phyloP scores from a whole-genome alignment of 495 filamentous ascomycete genomes.

The Saxophila tyrrhenica region DNA sequence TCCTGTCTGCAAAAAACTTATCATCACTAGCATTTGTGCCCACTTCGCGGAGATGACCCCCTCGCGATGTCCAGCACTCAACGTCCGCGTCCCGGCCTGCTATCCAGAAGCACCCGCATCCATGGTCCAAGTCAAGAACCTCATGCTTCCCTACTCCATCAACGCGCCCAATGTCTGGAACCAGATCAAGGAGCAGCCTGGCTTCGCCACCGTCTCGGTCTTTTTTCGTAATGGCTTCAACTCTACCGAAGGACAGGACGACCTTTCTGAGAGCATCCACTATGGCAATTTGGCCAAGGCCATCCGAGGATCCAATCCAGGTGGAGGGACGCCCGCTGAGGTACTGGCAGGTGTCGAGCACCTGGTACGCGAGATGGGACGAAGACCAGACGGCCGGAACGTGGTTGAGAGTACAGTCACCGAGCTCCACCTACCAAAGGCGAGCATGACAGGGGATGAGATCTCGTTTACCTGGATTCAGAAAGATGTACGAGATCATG shows the following conservation, averaged over 20 bases:
- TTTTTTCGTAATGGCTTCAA: constrained; percentile 37
- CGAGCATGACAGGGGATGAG: constrained; percentile 25
- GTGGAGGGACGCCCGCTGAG: not conserved
- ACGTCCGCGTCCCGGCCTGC: too few relatives aligned
- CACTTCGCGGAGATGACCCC: too few relatives aligned
- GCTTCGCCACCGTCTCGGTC: constrained; percentile 40
- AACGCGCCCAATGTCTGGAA: constrained; percentile 46
- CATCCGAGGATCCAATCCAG: constrained; percentile 21
- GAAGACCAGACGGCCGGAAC: not conserved
- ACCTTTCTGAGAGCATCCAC: constrained; percentile 42
- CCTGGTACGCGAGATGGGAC: not conserved
- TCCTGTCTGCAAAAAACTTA: too few relatives aligned
- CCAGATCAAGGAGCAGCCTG: constrained; percentile 41
- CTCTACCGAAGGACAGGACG: constrained; percentile 36
- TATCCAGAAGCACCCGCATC: too few relatives aligned
- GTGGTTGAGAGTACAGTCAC: not conserved
- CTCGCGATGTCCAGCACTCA: too few relatives aligned
- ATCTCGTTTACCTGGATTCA: not conserved
- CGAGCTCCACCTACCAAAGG: constrained; percentile 21
- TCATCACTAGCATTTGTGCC: too few relatives aligned
- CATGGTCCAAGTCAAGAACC: constrained; percentile 35
- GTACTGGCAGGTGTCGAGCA: not conserved
- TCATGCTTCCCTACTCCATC: constrained; percentile 33
- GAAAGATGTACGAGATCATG: too few relatives aligned
- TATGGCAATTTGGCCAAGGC: constrained; percentile 49